Evolutionary conservation across 78 protist species (phyloP).

Genomic region (Chrysochromulina parva): DNA sequence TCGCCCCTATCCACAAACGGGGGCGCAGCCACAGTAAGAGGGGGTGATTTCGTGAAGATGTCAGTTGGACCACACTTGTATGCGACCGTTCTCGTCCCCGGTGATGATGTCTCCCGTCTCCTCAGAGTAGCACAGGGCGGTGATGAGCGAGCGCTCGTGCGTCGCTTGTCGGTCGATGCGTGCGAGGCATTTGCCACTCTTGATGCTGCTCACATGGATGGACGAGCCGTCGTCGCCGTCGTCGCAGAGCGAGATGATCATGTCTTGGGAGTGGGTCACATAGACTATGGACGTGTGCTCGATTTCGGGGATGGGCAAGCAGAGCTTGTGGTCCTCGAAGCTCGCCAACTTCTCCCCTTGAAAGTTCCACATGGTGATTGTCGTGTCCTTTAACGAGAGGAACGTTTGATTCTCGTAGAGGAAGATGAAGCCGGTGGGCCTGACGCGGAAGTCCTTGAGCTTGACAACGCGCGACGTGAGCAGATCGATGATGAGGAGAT

Average conservation of each 20-base stretch:
- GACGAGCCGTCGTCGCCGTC: not conserved
- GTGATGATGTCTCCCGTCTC: not conserved
- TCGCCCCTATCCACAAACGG: no score
- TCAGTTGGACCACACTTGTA: not conserved
- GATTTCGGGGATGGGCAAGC: not conserved
- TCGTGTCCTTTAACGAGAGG: not conserved
- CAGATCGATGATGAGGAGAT: not conserved
- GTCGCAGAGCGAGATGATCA: not conserved
- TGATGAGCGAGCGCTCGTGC: not conserved
- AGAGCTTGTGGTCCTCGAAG: not conserved
- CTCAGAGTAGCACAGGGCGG: slow-evolving; percentile 14
- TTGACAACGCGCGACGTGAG: no score
- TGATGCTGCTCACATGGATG: not conserved
- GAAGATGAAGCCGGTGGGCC: slow-evolving; percentile 15
- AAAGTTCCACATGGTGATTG: not conserved
- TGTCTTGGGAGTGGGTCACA: not conserved
- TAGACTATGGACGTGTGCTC: not conserved
- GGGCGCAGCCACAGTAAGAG: no score
- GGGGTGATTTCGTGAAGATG: no score
- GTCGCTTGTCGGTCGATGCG: not conserved
- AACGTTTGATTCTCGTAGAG: not conserved
- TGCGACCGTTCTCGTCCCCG: not conserved
- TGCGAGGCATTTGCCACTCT: not conserved
- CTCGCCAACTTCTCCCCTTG: not conserved
- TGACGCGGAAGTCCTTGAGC: not conserved